A percentile compares a stretch with the other conserved stretches of the same genome.
Conservation (phyloP, 2,329 filamentous ascomycete species). For the Mycosphaerella sp. region DNA sequence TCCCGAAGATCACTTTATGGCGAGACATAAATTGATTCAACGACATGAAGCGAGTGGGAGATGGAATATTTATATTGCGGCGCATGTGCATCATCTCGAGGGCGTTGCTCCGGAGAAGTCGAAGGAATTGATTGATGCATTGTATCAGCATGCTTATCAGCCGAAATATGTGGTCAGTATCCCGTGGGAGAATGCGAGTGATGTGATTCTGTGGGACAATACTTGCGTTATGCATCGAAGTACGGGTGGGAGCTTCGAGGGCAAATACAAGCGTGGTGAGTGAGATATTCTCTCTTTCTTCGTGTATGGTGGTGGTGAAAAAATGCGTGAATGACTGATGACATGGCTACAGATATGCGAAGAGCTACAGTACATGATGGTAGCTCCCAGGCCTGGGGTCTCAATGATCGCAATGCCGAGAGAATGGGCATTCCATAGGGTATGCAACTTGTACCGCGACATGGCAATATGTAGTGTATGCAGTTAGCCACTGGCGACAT, state of each 20-base stretch:
- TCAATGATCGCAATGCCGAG: constrained; percentile 30
- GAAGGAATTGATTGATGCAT: constrained; percentile 32
- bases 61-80: constrained; percentile 49
- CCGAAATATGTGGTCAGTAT: constrained; percentile 44
- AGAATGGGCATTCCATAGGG: neutral
- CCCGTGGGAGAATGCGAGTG: constrained; percentile 39
- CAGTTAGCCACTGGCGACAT: neutral
- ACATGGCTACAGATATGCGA: constrained; percentile 40
- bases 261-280: constrained; percentile 34
- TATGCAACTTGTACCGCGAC: neutral
- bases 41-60: constrained; percentile 47
- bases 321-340: no score
- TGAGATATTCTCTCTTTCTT: neutral
- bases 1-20: constrained; percentile 35
- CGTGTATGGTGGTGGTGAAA: no score
- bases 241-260: constrained; percentile 43
- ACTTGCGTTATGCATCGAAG: constrained; percentile 51
- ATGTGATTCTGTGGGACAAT: constrained; percentile 56
- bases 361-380: constrained; percentile 51
- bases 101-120: constrained; percentile 35
- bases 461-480: neutral
- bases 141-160: constrained; percentile 46
- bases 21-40: constrained; percentile 47
- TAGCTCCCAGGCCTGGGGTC: constrained; percentile 39
- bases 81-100: constrained; percentile 50